Conservation (phyloP, 169 alveolate genomes). For the Plasmodium reichenowi region DNA sequence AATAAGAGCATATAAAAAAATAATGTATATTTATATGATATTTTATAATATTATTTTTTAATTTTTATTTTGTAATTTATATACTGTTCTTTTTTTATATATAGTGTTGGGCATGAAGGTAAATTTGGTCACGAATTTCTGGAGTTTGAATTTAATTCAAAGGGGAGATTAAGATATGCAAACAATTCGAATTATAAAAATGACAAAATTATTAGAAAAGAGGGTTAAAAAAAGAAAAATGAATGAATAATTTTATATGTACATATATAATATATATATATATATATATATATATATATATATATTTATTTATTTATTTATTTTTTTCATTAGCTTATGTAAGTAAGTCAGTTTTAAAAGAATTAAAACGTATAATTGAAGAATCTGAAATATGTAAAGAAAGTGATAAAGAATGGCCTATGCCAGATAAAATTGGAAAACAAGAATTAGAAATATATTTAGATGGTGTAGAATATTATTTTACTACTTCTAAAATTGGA, state of each 20-base stretch:
- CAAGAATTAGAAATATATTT: slow-evolving; percentile 96
- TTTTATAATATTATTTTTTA: slow-evolving; percentile 1
- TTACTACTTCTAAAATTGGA: slow-evolving; percentile 94
- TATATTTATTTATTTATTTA: background rate
- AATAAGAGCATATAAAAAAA: slow-evolving; percentile 1
- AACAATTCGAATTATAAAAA: slow-evolving; percentile 96
- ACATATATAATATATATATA: background rate
- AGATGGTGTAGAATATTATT: slow-evolving; percentile 88
- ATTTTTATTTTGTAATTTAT: background rate
- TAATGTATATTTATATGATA: slow-evolving; percentile 2
- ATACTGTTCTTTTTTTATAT: slow-evolving; percentile 6
- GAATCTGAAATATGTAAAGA: slow-evolving; percentile 93
- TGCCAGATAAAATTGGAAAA: slow-evolving; percentile 96
- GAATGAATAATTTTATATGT: background rate
- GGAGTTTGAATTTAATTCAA: slow-evolving; percentile 95
- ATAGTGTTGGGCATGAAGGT: slow-evolving; percentile 87
- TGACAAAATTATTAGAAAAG: slow-evolving; percentile 95
- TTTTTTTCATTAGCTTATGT: slow-evolving; percentile 82
- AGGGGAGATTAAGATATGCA: slow-evolving; percentile 97
- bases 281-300: background rate
- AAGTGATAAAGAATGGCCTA: slow-evolving; percentile 96
- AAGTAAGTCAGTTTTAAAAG: slow-evolving; percentile 86
- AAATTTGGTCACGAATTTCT: slow-evolving; percentile 98
- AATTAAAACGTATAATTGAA: slow-evolving; percentile 90
- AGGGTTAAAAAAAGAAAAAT: slow-evolving; percentile 85